Evolutionary conservation across 2,329 filamentous ascomycete genomes (phyloP).

Genomic region (Uncinocarpus reesii): DNA sequence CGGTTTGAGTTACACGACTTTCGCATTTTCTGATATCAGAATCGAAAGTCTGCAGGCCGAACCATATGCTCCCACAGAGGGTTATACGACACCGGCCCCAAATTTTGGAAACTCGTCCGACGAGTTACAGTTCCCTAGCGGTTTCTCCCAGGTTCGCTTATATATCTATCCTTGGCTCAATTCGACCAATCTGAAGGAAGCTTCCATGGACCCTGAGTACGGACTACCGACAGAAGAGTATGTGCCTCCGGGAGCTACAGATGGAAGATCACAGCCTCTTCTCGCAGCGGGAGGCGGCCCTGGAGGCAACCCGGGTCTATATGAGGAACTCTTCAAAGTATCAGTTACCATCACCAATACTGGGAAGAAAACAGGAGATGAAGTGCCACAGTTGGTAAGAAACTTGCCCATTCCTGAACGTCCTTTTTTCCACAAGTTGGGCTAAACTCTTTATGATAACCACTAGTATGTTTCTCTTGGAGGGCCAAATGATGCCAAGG

Average conservation of each 20-base stretch:
- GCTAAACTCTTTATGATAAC: background rate
- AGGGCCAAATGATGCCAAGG: conserved; percentile 57
- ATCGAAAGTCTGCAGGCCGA: conserved; percentile 37
- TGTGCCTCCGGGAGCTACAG: conserved; percentile 42
- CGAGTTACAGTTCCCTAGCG: conserved; percentile 47
- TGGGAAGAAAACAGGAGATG: conserved; percentile 40
- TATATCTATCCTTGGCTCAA: conserved; percentile 60
- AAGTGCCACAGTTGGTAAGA: conserved; percentile 44
- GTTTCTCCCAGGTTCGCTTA: conserved; percentile 40
- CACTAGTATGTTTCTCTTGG: conserved; percentile 63
- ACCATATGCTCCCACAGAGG: conserved; percentile 45
- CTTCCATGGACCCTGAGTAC: conserved; percentile 46
- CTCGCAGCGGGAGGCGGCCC: conserved; percentile 49
- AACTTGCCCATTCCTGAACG: no score
- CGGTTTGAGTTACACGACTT: conserved; percentile 51
- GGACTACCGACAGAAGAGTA: conserved; percentile 41
- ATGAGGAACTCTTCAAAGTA: conserved; percentile 42
- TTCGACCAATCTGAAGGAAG: conserved; percentile 44
- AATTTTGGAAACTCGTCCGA: conserved; percentile 42
- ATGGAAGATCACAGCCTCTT: conserved; percentile 47
- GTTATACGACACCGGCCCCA: conserved; percentile 45
- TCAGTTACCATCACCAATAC: conserved; percentile 44
- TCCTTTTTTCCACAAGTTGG: no score
- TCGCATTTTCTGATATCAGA: conserved; percentile 46
- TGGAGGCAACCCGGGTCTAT: conserved; percentile 50